These are phyloP conservation scores for Pneumocystis oryctolagi DNA, from an alignment of 1,139 yeast genomes.

Conservation along the genomic window DNA sequence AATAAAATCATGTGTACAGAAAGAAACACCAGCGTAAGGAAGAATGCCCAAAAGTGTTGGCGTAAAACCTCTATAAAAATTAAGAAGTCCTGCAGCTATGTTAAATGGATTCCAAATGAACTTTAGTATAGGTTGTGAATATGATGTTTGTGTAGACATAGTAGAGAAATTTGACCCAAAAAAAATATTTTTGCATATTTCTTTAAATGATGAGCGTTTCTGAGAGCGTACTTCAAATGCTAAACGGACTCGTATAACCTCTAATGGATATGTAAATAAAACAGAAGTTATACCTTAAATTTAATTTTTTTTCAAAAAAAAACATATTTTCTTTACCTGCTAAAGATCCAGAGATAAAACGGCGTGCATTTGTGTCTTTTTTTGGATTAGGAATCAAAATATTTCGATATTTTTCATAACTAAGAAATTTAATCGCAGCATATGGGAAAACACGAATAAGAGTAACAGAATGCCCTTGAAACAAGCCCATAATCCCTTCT, in stretches of 20 bases:
- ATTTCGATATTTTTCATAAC: slow-evolving; percentile 82
- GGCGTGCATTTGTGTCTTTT: slow-evolving; percentile 64
- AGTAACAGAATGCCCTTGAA: slow-evolving; percentile 93
- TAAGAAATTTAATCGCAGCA: slow-evolving; percentile 94
- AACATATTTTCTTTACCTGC: slow-evolving; percentile 27
- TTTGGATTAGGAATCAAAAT: slow-evolving; percentile 57
- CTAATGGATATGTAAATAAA: slow-evolving; percentile 82
- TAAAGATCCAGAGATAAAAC: slow-evolving; percentile 78
- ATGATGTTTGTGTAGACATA: slow-evolving; percentile 20
- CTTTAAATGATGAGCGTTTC: slow-evolving; percentile 6
- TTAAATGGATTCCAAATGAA: not conserved
- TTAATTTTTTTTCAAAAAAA: not conserved
- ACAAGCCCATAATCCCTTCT: slow-evolving; percentile 74
- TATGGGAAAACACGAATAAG: slow-evolving; percentile 83
- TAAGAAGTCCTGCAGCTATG: slow-evolving; percentile 26
- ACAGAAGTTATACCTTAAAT: slow-evolving; percentile 59
- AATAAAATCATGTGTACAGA: slow-evolving; percentile 78
- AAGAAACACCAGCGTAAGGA: slow-evolving; percentile 96
- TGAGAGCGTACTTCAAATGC: slow-evolving; percentile 45
- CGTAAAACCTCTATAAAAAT: slow-evolving; percentile 85
- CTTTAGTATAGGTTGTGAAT: not conserved
- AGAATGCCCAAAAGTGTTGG: slow-evolving; percentile 93
- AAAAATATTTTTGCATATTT: slow-evolving; percentile 16
- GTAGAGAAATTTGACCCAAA: slow-evolving; percentile 20
- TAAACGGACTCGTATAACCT: slow-evolving; percentile 72